A percentile compares a stretch with the other conserved stretches of the same genome.
phyloP scores from a whole-genome alignment of 73 alveolate species.

The Paramecium octaurelia region DNA sequence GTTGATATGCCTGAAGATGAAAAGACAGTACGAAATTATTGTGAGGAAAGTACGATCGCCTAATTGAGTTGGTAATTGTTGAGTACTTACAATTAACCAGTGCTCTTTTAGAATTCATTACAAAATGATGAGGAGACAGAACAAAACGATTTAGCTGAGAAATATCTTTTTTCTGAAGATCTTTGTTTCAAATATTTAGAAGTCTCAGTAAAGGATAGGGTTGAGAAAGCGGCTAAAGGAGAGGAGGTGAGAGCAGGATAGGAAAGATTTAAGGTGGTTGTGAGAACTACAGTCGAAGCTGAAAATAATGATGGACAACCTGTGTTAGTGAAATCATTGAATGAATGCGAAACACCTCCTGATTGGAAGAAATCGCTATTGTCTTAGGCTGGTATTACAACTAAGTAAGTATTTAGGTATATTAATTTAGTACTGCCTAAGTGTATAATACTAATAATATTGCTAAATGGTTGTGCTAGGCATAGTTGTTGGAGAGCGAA shows the following conservation, averaged over 20 bases:
- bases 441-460: conserved; percentile 58
- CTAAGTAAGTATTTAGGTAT: background rate
- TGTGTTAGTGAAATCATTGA: conserved; percentile 33
- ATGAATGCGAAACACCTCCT: conserved; percentile 62
- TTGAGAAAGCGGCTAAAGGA: conserved; percentile 14
- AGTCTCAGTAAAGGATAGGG: conserved; percentile 23
- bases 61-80: conserved; percentile 37
- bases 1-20: conserved; percentile 66
- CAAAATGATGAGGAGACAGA: background rate
- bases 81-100: conserved; percentile 10
- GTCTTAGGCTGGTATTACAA: conserved; percentile 25
- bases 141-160: background rate
- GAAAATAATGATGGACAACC: conserved; percentile 17
- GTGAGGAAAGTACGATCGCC: conserved; percentile 59
- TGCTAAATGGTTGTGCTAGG: conserved; percentile 61
- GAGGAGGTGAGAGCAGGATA: conserved; percentile 29
- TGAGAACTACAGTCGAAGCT: conserved; percentile 65
- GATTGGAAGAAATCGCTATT: conserved; percentile 33
- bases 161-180: conserved; percentile 26
- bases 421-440: background rate
- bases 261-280: conserved; percentile 49
- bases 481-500: conserved; percentile 48
- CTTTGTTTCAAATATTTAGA: background rate
- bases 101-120: background rate
- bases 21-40: conserved; percentile 32